A percentile compares a stretch with the other conserved stretches of the same genome.
phyloP scores from a whole-genome alignment of 306 rosid genomes.

The Phaseolus lunatus region DNA sequence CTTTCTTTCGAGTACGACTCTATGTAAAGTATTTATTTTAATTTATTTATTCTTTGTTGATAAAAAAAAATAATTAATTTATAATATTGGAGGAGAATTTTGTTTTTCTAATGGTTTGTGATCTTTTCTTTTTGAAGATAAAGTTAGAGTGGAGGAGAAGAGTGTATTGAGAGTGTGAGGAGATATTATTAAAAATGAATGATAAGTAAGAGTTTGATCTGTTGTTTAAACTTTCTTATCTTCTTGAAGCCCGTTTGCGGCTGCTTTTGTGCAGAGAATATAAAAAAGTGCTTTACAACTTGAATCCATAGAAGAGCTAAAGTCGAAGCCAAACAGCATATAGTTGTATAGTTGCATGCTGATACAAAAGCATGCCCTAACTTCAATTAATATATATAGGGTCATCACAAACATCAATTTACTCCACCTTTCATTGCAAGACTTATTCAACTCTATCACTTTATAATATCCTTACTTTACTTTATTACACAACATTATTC shows the following conservation, averaged over 20 bases:
- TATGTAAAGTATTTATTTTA: no score
- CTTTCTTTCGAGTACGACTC: no score
- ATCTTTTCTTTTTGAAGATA: no score
- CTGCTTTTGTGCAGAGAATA: constrained; percentile 34
- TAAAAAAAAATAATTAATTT: no score
- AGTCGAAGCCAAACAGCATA: neutral
- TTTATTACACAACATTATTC: no score
- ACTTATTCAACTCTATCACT: neutral
- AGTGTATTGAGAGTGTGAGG: no score
- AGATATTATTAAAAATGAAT: no score
- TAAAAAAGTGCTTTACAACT: constrained; percentile 36
- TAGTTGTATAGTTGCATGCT: neutral
- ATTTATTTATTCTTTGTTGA: no score
- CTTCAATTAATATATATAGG: neutral
- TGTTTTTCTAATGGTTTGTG: no score
- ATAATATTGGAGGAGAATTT: no score
- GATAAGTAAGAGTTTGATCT: no score
- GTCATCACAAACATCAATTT: neutral
- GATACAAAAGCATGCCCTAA: constrained; percentile 13
- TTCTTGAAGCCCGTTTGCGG: constrained; percentile 30
- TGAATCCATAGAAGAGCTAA: constrained; percentile 36
- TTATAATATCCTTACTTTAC: neutral
- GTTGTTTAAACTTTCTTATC: constrained; percentile 32
- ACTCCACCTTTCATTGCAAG: neutral
- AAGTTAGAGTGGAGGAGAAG: no score